A percentile compares a stretch with the other conserved stretches of the same genome.
phyloP scores from a whole-genome alignment of 225 moss, liverwort and hornwort species.

The Polytrichum formosum region DNA sequence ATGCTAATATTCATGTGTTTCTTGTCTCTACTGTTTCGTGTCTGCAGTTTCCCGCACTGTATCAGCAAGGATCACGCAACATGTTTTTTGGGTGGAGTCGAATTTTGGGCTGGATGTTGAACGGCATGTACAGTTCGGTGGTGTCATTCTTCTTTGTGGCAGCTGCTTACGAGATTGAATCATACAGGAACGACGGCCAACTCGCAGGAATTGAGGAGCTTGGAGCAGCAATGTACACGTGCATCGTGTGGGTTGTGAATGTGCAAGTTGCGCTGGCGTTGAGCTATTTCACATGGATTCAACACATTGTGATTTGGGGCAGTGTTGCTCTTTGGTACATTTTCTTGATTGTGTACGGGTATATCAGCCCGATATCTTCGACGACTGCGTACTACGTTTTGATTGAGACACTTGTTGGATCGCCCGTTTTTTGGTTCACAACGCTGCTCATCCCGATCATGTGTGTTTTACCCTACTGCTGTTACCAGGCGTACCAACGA shows the following conservation, averaged over 20 bases:
- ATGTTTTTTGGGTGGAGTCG: conserved; percentile 57
- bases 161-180: conserved; percentile 24
- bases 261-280: conserved; percentile 50
- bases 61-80: conserved; percentile 57
- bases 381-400: conserved; percentile 58
- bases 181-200: conserved; percentile 46
- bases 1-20: too few relatives aligned
- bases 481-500: conserved; percentile 36
- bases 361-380: conserved; percentile 19
- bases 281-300: conserved; percentile 64
- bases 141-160: conserved; percentile 43
- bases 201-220: conserved; percentile 43
- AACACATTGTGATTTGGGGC: conserved; percentile 63
- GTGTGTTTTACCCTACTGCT: conserved; percentile 51
- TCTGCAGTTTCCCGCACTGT: conserved; percentile 70
- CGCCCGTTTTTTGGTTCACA: conserved; percentile 54
- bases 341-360: conserved; percentile 50
- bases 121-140: conserved; percentile 60
- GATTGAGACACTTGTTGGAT: conserved; percentile 37
- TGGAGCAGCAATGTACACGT: conserved; percentile 63
- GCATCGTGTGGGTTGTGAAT: conserved; percentile 58
- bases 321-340: conserved; percentile 62
- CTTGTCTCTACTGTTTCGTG: neutral
- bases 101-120: conserved; percentile 68
- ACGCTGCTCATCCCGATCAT: conserved; percentile 37